A percentile compares a stretch with the other conserved stretches of the same genome.
Conservation (phyloP, 768 basidiomycete genomes). For the Boletus rubescentipes region DNA sequence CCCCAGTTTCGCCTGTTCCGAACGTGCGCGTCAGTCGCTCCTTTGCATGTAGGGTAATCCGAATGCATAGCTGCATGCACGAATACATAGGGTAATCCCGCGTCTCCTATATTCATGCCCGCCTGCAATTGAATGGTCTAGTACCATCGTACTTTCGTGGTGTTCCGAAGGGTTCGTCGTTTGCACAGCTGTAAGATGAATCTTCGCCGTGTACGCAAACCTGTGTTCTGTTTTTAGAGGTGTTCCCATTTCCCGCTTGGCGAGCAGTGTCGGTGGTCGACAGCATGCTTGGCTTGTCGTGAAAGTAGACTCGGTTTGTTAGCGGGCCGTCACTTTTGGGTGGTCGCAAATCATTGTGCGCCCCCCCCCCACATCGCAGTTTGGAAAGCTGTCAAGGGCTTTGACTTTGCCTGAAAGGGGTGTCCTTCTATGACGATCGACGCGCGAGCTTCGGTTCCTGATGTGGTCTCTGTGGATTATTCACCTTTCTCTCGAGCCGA, state of each 20-base stretch:
- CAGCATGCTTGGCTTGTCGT: not conserved
- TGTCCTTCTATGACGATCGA: constrained; percentile 27
- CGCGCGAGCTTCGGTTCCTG: constrained; percentile 27
- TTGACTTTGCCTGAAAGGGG: constrained; percentile 14
- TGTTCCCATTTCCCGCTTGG: constrained; percentile 1
- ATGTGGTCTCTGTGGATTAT: constrained; percentile 14
- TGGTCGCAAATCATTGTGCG: constrained; percentile 1
- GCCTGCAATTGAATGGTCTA: constrained; percentile 3
- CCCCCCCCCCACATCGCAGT: constrained; percentile 9
- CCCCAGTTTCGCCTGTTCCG: constrained; percentile 15
- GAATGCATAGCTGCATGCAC: no score
- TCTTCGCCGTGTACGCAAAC: constrained; percentile 16
- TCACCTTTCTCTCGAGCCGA: constrained; percentile 12
- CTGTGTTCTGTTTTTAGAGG: constrained; percentile 15
- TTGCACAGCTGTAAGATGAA: constrained; percentile 28
- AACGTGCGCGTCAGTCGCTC: constrained; percentile 12
- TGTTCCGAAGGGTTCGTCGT: constrained; percentile 6
- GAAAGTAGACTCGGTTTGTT: not conserved
- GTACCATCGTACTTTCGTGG: constrained; percentile 5
- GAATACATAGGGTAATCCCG: constrained; percentile 10
- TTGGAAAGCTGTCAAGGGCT: constrained; percentile 24
- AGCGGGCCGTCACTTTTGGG: not conserved
- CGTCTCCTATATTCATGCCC: constrained; percentile 4
- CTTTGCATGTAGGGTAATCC: constrained; percentile 12
- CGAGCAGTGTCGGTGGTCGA: not conserved